Conservation (phyloP, 2,329 filamentous ascomycete species). For the Chalaropsis ovoidea region DNA sequence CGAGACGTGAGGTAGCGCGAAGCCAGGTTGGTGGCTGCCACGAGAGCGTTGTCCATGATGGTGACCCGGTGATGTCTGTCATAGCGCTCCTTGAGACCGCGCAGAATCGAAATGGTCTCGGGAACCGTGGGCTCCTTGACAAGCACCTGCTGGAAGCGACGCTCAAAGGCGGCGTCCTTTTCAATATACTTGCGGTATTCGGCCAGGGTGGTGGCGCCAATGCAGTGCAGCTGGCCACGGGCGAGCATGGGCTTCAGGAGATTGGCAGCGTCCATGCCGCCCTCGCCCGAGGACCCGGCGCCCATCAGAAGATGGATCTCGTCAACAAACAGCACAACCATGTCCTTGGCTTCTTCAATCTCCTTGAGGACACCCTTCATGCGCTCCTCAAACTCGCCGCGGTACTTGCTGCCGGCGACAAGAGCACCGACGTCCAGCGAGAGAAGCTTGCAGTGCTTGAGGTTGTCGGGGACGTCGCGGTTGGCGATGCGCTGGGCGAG, state of each 20-base stretch:
- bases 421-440: conserved; percentile 91
- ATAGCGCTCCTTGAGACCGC: conserved; percentile 94
- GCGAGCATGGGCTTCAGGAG: conserved; percentile 97
- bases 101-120: conserved; percentile 95
- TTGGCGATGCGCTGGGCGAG: conserved; percentile 93
- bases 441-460: conserved; percentile 85
- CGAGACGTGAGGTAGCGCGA: conserved; percentile 86
- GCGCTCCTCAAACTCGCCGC: conserved; percentile 95
- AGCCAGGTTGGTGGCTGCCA: conserved; percentile 81
- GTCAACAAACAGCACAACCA: conserved; percentile 96
- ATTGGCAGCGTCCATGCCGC: conserved; percentile 98
- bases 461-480: conserved; percentile 87
- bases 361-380: conserved; percentile 99
- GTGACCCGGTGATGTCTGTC: conserved; percentile 97
- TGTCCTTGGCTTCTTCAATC: conserved; percentile 87
- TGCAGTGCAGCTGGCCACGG: conserved; percentile 91
- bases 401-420: conserved; percentile 95
- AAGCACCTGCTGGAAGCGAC: conserved; percentile 94
- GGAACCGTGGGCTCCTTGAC: conserved; percentile 85
- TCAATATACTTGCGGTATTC: conserved; percentile 99
- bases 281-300: conserved; percentile 84
- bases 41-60: conserved; percentile 87
- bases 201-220: conserved; percentile 86
- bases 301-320: conserved; percentile 99
- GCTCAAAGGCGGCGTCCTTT: conserved; percentile 95